Percentiles rank a stretch among this genome's conserved stretches.
Conservation (phyloP, 352 stramenopile genomes). For the Pelagophyceae sp. region DNA sequence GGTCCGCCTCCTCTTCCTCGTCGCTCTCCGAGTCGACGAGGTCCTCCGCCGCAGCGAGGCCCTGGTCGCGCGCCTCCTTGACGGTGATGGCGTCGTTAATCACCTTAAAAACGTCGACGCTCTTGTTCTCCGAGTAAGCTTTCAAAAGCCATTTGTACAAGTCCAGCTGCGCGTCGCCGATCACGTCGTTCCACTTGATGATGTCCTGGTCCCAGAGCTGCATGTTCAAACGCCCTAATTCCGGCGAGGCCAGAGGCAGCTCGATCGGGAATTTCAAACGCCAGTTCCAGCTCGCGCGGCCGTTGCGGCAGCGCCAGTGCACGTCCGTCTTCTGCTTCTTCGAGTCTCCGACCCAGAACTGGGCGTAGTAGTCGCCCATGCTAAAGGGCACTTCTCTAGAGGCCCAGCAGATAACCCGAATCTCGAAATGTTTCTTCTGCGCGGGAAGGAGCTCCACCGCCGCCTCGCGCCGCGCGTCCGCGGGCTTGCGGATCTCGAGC, state of each 20-base stretch:
- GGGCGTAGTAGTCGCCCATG: slow-evolving; percentile 75
- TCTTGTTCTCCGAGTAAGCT: slow-evolving; percentile 24
- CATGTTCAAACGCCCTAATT: slow-evolving; percentile 82
- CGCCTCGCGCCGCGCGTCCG: slow-evolving; percentile 56
- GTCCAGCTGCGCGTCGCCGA: slow-evolving; percentile 70
- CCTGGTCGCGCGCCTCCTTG: slow-evolving; percentile 22
- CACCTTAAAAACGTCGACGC: slow-evolving; percentile 23
- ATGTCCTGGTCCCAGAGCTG: slow-evolving; percentile 87
- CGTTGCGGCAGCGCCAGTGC: slow-evolving; percentile 73
- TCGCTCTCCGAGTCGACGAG: neutral
- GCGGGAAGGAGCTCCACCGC: slow-evolving; percentile 68
- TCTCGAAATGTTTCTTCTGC: slow-evolving; percentile 44
- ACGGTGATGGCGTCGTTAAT: slow-evolving; percentile 28
- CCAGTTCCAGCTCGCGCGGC: slow-evolving; percentile 78
- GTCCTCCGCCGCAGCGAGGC: neutral
- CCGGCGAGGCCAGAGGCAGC: slow-evolving; percentile 52
- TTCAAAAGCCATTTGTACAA: slow-evolving; percentile 55
- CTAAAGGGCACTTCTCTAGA: slow-evolving; percentile 72
- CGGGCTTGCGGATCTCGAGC: slow-evolving; percentile 72
- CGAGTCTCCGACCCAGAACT: slow-evolving; percentile 65
- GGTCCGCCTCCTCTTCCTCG: slow-evolving; percentile 28
- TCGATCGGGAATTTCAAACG: slow-evolving; percentile 77
- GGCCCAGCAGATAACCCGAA: slow-evolving; percentile 81
- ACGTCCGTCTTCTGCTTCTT: slow-evolving; percentile 63
- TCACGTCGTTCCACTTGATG: slow-evolving; percentile 77